Base-by-base conservation (phyloP, 345 rosid species). In the Brassica rapa region DNA sequence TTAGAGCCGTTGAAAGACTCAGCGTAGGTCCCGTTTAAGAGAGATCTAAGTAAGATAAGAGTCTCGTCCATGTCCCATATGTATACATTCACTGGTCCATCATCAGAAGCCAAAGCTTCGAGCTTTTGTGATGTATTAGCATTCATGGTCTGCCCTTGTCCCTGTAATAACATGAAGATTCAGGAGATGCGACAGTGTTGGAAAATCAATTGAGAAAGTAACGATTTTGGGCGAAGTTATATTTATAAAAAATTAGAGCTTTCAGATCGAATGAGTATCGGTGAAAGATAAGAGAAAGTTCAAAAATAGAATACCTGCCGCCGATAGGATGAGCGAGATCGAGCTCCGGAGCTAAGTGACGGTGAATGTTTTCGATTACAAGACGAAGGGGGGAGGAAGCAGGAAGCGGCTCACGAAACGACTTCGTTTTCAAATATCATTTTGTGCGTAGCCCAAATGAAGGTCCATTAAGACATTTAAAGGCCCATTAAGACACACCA, bases 11-110 rank as follows among this genome's bases (percentile, higher is more conserved):
- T 63, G 76, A 83, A 89, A 5, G 82, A 80, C 81, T 85, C 80
- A 0, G 96, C 91, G 51, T 89, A 93, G 6, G 84, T 83, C 51
- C 92, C 89, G 66, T 85, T 88, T 70, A 93, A 68, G 83, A 93
- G 83, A 78, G 97, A 90, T 87, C 92, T 90, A 30, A 93, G 92
- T 72, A 93, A 82, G 81, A 93, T 89, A 39, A 93, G 98, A 65
- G 98, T 93, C 86, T 91, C 98, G 70, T 93, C 97, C 95, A 90
- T 89, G 82, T 91, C 97, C 98, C 98, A 93, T 35, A 91, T 69
- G 74, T 88, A 90, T 4, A 91, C 94, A 78, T 86, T 85, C 64
- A 81, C 86, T 25, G 80, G 77, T 66, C 56, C 78, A 73, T 78
- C 55, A 59, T 77, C 77, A 67, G 19, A 6, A 66, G 56, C 70